Evolutionary conservation across 2,329 filamentous ascomycete species (phyloP).

Genomic region (Botrytis pseudocinerea): DNA sequence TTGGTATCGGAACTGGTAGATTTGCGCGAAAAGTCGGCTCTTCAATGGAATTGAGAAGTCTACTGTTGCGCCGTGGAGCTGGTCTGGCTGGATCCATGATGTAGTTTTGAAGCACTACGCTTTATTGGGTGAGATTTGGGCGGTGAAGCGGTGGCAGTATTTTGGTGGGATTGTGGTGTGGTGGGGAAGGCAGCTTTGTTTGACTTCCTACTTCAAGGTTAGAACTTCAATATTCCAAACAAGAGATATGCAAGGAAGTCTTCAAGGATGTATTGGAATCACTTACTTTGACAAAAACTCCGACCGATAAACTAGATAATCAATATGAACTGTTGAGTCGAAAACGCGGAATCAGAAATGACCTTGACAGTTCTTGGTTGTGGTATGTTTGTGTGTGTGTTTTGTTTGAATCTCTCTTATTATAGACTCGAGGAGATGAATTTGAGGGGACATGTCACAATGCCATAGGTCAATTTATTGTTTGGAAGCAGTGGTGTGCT

Average conservation of each 20-base stretch:
- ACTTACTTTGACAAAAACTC: background rate
- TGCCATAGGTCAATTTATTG: background rate
- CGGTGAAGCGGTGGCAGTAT: background rate
- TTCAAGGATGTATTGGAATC: background rate
- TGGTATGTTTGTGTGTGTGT: constrained; percentile 53
- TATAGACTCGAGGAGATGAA: background rate
- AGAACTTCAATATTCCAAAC: background rate
- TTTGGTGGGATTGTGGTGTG: background rate
- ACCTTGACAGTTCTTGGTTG: constrained; percentile 82
- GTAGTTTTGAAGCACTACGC: constrained; percentile 4
- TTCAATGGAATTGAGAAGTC: background rate
- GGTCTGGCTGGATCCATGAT: constrained; percentile 5
- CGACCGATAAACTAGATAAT: background rate
- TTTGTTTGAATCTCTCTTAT: background rate
- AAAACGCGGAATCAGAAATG: constrained; percentile 46
- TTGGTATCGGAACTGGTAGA: constrained; percentile 19
- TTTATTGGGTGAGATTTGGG: background rate
- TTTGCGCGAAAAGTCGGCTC: background rate
- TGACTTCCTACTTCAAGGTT: background rate
- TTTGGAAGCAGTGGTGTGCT: background rate
- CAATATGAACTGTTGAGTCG: background rate
- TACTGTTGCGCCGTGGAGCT: background rate
- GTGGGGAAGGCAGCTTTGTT: background rate
- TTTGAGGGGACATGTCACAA: background rate
- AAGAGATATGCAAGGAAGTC: background rate